phyloP scores from a whole-genome alignment of 2,329 filamentous ascomycete genomes.

The Incumbomyces lentus region DNA sequence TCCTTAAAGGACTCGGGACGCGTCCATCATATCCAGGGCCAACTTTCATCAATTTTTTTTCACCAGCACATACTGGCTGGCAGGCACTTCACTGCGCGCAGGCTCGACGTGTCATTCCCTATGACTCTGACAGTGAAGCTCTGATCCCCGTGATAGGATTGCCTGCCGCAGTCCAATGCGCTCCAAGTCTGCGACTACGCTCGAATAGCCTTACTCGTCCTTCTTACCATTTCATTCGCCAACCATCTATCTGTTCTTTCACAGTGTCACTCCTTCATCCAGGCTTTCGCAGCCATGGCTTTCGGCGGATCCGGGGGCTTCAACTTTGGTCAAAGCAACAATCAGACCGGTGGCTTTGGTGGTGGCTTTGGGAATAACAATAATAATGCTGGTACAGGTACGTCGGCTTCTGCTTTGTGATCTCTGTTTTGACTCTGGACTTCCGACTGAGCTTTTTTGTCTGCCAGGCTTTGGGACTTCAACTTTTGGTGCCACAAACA shows the following conservation, averaged over 20 bases:
- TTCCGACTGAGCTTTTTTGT: conserved; percentile 7
- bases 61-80: too few species aligned
- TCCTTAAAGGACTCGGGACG: too few species aligned
- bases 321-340: conserved; percentile 16
- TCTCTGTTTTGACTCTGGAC: neutral
- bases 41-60: too few species aligned
- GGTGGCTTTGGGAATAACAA: conserved; percentile 19
- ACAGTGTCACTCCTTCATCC: neutral
- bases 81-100: neutral
- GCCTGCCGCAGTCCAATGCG: neutral
- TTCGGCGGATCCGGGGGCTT: conserved; percentile 17
- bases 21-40: too few species aligned
- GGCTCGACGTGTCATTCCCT: neutral
- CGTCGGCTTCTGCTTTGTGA: neutral
- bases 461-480: conserved; percentile 17
- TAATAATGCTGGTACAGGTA: conserved; percentile 9
- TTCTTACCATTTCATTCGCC: neutral
- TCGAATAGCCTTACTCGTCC: neutral
- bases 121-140: neutral
- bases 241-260: neutral
- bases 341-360: conserved; percentile 15
- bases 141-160: neutral
- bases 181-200: conserved; percentile 1
- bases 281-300: conserved; percentile 16
- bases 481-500: conserved; percentile 17